Base-by-base conservation (phyloP, 2,329 filamentous ascomycete species). In the Xylariaceae sp. region DNA sequence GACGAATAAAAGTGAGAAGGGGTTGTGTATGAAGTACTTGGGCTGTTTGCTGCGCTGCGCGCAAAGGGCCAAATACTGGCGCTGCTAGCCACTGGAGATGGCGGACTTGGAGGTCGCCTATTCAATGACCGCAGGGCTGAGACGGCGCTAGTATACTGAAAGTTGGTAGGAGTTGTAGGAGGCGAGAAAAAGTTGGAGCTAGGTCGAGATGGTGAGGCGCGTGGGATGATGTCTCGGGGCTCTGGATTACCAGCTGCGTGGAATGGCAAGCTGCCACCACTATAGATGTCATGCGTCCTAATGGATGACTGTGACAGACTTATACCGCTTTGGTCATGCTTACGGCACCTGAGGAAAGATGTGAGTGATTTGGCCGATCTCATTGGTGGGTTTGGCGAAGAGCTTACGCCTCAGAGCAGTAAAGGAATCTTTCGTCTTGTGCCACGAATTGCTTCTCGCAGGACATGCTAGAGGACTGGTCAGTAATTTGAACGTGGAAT, bases 361-460 rank as follows among this genome's bases (percentile, higher is more conserved):
- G 59, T 58, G 52, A 64, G 61, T 49, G 52, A 63, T 47, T 62
- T 53, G 39, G 45, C 49, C 39, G 18, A 33, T 33, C 17, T 48
- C 30, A 54, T 58, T 60, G 49, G 48, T 42, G 30, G 47, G 42
- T 43, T 30, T 39, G 47, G 49, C 56, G 51, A 33, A 45, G 46
- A 51, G 73, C 80, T 69, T 74, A 83, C 80, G 72, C 68, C 62
- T 84, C 80, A 35, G 82, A 85, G 67, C 82, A 85, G 69, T 85
- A 85, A 39, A 84, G 66, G 53, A 75, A 73, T 54, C 73, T 77
- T 58, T 80, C 80, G 61, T 81, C 77, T 38, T 75, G 71, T 44
- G 80, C 75, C 19, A 82, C 67, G 64, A 85, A 85, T 67, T 85
- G 81, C 68, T 84, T 85, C 65, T 85, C 82, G 66, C 82, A 85